Evolutionary conservation across 2,329 filamentous ascomycete species (phyloP).

Genomic region (Fusarium sp.): DNA sequence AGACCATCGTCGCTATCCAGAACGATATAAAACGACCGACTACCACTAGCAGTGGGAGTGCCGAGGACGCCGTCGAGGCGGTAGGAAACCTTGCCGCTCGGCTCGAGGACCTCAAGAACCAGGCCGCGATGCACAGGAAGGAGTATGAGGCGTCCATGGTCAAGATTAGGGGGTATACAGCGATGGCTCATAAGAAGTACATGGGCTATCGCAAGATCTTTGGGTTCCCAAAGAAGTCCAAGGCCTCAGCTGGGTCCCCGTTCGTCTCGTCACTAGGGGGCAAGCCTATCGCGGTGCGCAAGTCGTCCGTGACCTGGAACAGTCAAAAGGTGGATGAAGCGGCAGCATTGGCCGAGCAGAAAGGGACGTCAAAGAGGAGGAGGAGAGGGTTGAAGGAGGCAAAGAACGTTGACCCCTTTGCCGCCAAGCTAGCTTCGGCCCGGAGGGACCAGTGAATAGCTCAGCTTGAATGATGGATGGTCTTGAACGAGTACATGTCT

Average conservation of each 20-base stretch:
- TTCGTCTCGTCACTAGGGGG: constrained; percentile 4
- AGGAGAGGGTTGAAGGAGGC: constrained; percentile 5
- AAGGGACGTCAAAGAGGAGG: background rate
- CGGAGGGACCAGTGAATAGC: constrained; percentile 17
- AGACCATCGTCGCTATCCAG: constrained; percentile 29
- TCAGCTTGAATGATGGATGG: background rate
- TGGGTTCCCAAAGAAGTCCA: constrained; percentile 37
- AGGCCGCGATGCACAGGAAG: constrained; percentile 40
- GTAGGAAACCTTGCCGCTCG: constrained; percentile 15
- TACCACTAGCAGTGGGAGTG: background rate
- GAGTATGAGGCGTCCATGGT: constrained; percentile 43
- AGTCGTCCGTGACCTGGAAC: constrained; percentile 6
- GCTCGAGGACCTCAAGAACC: constrained; percentile 38
- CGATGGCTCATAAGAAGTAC: constrained; percentile 44
- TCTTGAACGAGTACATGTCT: constrained; percentile 12
- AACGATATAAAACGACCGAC: constrained; percentile 17
- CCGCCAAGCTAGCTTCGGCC: constrained; percentile 10
- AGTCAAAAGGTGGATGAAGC: constrained; percentile 14
- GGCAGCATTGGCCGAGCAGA: constrained; percentile 19
- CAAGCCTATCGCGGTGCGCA: background rate
- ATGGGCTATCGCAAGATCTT: constrained; percentile 44
- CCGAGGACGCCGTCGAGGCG: background rate
- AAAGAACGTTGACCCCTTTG: constrained; percentile 22
- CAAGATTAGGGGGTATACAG: constrained; percentile 41
- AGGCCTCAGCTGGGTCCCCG: constrained; percentile 25